Percentiles rank a stretch among this genome's conserved stretches.
Evolutionary conservation across 139 green algal genomes (phyloP).

Genomic region (Tetradesmus obliquus): DNA sequence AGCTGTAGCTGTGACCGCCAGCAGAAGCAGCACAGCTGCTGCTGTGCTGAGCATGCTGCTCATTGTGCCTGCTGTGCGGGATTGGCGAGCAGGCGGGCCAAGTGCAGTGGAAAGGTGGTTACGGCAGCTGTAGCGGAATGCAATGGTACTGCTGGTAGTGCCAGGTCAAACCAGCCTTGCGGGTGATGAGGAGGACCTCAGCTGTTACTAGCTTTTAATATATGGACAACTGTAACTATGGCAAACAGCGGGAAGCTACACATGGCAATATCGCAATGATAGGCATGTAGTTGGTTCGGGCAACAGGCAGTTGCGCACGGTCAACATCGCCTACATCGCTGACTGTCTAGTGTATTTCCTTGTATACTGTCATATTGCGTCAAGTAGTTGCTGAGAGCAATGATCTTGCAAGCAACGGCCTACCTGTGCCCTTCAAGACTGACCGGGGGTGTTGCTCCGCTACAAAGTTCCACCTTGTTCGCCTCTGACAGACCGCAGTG

Average conservation of each 20-base stretch:
- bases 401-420: no score
- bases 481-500: no score
- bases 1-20: constrained; percentile 2
- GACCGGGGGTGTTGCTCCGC: no score
- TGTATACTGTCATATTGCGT: no score
- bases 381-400: no score
- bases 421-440: no score
- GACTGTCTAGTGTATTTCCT: no score
- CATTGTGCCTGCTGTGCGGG: neutral
- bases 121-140: neutral
- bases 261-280: neutral
- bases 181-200: neutral
- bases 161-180: neutral
- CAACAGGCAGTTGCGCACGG: neutral
- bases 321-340: neutral
- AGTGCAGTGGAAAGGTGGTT: neutral
- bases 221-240: neutral
- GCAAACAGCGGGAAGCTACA: neutral
- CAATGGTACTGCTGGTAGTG: neutral
- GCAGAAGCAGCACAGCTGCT: neutral
- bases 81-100: neutral
- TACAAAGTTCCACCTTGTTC: no score
- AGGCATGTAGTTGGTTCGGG: neutral
- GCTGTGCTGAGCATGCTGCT: neutral
- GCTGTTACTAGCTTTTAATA: neutral